These are phyloP conservation scores for Boeremia lycopersici DNA, from an alignment of 2,329 filamentous ascomycete species.

Conservation along the genomic window DNA sequence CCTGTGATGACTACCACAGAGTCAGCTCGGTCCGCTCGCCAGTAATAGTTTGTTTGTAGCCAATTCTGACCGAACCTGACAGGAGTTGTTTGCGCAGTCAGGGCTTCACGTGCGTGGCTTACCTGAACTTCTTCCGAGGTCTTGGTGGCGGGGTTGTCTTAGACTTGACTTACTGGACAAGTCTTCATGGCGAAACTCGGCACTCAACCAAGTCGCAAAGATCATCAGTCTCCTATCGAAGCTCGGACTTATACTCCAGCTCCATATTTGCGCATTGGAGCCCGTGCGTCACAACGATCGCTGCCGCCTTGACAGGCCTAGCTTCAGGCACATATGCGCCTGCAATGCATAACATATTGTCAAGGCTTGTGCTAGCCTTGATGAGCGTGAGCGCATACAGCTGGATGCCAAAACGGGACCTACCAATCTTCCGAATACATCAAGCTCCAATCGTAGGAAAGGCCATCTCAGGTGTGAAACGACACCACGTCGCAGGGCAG, in stretches of 20 bases:
- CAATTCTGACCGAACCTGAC: neutral
- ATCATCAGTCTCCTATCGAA: neutral
- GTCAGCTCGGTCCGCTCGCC: too few species aligned
- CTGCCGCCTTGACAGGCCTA: slow-evolving; percentile 4
- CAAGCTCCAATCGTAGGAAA: slow-evolving; percentile 11
- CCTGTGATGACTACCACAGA: too few species aligned
- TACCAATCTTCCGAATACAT: slow-evolving; percentile 1
- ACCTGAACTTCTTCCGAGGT: neutral
- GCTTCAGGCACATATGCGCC: neutral
- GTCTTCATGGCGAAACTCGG: neutral
- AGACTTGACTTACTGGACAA: neutral
- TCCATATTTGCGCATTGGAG: neutral
- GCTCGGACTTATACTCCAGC: neutral
- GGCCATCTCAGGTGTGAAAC: slow-evolving; percentile 4
- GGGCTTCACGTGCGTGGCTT: neutral
- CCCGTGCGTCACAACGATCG: neutral
- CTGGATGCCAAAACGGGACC: neutral
- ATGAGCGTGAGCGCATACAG: slow-evolving; percentile 2
- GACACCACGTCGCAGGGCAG: slow-evolving; percentile 15
- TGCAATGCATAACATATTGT: slow-evolving; percentile 1
- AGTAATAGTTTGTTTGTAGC: too few species aligned
- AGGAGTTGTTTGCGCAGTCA: neutral
- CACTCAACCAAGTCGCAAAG: neutral
- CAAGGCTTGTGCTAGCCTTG: slow-evolving; percentile 2
- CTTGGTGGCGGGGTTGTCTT: neutral